Conservation (phyloP, 768 basidiomycete species). For the Kwoniella sp. region DNA sequence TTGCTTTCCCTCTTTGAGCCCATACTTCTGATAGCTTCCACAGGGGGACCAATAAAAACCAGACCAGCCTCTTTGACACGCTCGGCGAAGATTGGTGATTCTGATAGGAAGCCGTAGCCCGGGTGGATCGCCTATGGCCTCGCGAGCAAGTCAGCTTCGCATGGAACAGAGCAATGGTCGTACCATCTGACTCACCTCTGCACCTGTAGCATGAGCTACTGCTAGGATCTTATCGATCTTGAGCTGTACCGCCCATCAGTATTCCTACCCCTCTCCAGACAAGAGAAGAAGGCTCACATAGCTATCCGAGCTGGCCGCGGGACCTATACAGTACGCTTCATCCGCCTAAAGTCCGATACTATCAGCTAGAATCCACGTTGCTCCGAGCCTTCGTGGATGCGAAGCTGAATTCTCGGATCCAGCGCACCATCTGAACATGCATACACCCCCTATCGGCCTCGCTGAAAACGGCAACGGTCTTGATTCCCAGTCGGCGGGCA, state of each 20-base stretch:
- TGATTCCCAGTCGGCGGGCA: conserved; percentile 81
- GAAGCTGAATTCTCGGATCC: too few relatives aligned
- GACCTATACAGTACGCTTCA: conserved; percentile 89
- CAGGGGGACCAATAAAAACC: conserved; percentile 87
- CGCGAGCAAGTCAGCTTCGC: conserved; percentile 6
- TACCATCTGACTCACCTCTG: conserved; percentile 64
- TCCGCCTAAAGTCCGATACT: conserved; percentile 63
- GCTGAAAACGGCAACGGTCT: conserved; percentile 88
- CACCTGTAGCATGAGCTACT: conserved; percentile 76
- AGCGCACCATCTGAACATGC: conserved; percentile 74
- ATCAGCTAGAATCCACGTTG: not conserved
- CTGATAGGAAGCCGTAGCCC: conserved; percentile 90
- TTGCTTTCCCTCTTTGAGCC: conserved; percentile 98
- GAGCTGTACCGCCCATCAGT: conserved; percentile 61
- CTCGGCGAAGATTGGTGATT: conserved; percentile 81
- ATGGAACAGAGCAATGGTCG: conserved; percentile 9
- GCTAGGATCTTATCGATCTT: conserved; percentile 86
- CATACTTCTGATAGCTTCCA: conserved; percentile 87
- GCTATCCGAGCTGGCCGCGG: conserved; percentile 83
- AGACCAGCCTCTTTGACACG: conserved; percentile 75
- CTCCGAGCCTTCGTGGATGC: too few relatives aligned
- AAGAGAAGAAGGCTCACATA: conserved; percentile 68
- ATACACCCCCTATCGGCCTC: conserved; percentile 79
- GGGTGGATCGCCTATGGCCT: conserved; percentile 79
- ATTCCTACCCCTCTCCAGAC: too few relatives aligned